Evolutionary conservation across 2,329 filamentous ascomycete species (phyloP), one percentile per base, ranked within the genome.

Genomic region (Arthrobotrys conoides): DNA sequence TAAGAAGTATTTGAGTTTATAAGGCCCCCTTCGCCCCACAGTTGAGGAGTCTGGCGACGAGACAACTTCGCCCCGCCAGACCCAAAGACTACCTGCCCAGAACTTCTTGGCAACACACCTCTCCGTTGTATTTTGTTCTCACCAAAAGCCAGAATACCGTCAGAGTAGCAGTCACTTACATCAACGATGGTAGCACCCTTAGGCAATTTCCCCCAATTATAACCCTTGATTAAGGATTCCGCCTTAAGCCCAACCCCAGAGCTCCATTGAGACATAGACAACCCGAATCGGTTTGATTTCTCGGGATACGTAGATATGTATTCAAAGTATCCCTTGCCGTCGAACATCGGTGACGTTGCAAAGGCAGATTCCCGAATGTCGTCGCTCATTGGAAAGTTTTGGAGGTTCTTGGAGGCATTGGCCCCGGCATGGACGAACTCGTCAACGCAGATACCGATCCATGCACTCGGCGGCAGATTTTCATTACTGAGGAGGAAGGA

Each of bases 161-260:
- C 3, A 14, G 12, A 46, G 14, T n/a, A 12, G 41, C 9, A 12
- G n/a, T 8, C 12, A 72, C 71, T 69, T 65, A 90, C 81, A 67
- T 91, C 89, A 5, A 91, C 88, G 44, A 91, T 83, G 0, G 85
- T 88, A 3, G 86, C 88, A 3, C 83, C 83, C 0, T 72, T 81
- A 5, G 72, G 71, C 1, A 90, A 82, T 0, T 84, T 85, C 0
- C 85, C 83, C 81, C 90, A 87, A 80, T 89, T 87, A 80, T 88
- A 90, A 44, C 86, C 87, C 48, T 88, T 83, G 1, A 89, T 84
- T 8, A 90, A 84, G 79, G 89, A 85, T 22, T 83, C 83, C 2
- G 89, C 81, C 80, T 88, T 87, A 80, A 89, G 89, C 0, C 89
- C 88, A 80, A 89, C 87, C 70, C 87, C 88, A 3, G 85, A 86